Evolutionary conservation across 352 stramenopile species (phyloP), one percentile per base, ranked within the genome.

Genomic region (Globisporangium mamillatum): DNA sequence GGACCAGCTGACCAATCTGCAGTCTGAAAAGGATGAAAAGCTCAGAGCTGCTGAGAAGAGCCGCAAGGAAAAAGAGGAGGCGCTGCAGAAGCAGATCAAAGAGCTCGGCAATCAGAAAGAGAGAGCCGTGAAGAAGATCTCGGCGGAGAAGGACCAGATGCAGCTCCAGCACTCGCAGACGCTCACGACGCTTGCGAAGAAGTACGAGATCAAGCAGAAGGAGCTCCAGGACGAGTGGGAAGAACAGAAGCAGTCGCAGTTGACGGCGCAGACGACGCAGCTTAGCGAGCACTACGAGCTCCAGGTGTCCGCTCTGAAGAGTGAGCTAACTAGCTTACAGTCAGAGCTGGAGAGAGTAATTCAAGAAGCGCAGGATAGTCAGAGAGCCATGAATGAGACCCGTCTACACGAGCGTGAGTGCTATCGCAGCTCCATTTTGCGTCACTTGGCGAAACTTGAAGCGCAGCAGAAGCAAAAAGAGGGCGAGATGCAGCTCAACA

Each of bases 1-100:
- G 48, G 74, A 79, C 2, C 72, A 84, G 61, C 57, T 80, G 2
- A 44, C 69, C 14, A 56, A 58, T 6, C n/a, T 80, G 10, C 61
- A 77, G 22, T 22, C 63, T 1, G 66, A 80, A 34, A 77, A 79
- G 34, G 77, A 84, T 1, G 60, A 62, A 20, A 69, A 78, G 24
- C 64, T 75, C 22, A 79, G 68, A n/a, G 27, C 70, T 1, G 62
- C 65, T 0, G 68, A 76, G 10, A 77, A 81, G n/a, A 60, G 57
- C 0, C 75, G 82, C 53, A 81, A 84, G 38, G 76, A 89, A 14
- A 75, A 76, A 29, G 77, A 89, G 36, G 72, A 82, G 29, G 54
- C 68, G 25, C 63, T 81, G 10, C 61, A 75, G 22, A 84, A 76
- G 34, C 73, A 81, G 60, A 34, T 88, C 22, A 68, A 79, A 50